Conservation (phyloP, 1,139 yeast genomes). For the Diutina sp. region DNA sequence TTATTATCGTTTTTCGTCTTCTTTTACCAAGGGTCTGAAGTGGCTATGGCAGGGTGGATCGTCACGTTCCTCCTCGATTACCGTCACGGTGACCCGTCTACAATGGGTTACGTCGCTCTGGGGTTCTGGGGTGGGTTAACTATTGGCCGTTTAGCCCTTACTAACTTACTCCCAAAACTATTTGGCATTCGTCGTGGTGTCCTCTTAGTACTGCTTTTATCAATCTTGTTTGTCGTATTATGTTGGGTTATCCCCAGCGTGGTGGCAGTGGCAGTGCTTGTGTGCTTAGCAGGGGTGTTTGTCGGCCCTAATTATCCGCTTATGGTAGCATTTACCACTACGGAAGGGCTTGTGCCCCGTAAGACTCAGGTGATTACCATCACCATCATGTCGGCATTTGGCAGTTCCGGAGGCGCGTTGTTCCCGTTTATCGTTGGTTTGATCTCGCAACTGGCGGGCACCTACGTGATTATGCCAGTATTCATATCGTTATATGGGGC, state of each 20-base stretch:
- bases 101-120: slow-evolving; percentile 53
- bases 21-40: slow-evolving; percentile 60
- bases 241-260: slow-evolving; percentile 34
- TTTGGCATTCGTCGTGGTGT: slow-evolving; percentile 38
- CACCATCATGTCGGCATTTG: slow-evolving; percentile 46
- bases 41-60: slow-evolving; percentile 60
- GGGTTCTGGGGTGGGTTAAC: slow-evolving; percentile 69
- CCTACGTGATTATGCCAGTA: slow-evolving; percentile 44
- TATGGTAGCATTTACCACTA: slow-evolving; percentile 23
- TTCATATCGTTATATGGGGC: slow-evolving; percentile 25
- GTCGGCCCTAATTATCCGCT: slow-evolving; percentile 47
- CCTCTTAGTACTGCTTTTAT: slow-evolving; percentile 16
- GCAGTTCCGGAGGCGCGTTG: slow-evolving; percentile 48
- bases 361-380: slow-evolving; percentile 40
- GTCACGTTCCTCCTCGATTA: slow-evolving; percentile 49
- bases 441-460: slow-evolving; percentile 35
- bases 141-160: slow-evolving; percentile 40
- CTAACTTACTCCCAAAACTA: slow-evolving; percentile 24
- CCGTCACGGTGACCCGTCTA: slow-evolving; percentile 29
- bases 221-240: slow-evolving; percentile 25
- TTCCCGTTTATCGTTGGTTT: slow-evolving; percentile 46
- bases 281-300: slow-evolving; percentile 33
- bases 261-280: slow-evolving; percentile 30
- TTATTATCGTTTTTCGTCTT: slow-evolving; percentile 38
- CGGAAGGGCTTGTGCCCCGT: slow-evolving; percentile 31